Base-by-base conservation (phyloP, 2,329 filamentous ascomycete genomes). In the Diplodia mutila region DNA sequence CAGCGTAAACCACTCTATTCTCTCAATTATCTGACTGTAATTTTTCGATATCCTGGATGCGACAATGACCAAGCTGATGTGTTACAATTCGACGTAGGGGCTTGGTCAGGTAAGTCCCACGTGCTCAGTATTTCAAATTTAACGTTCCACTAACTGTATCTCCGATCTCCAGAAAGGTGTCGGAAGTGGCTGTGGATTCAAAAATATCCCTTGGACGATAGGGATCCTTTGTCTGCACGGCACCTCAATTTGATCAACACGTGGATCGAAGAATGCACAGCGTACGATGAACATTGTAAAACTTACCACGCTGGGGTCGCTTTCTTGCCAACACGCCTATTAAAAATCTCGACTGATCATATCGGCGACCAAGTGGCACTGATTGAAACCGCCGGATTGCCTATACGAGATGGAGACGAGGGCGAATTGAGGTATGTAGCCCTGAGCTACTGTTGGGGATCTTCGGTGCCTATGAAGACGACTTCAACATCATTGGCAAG, bases 381-480 rank as follows among this genome's bases (percentile, higher is more conserved):
- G 4, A 48, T 48, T 48, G 46, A 48, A 18, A 48, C n/a, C 46
- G 6, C 16, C 4, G 46, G 46, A 48, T 18, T 48, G 21, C 46
- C 46, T 48, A 18, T 48, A 21, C 46, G 21, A 5, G 21, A 48
- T 18, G 18, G 11, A 54, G n/a, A n/a, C n/a, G 9, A 54, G 29
- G 29, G 29, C 8, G 29, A 8, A 8, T 5, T 8, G 8, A 7
- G 6, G 29, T 54, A 54, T 32, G 51, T 27, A 5, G 37, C 34
- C 8, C 57, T 61, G 6, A 61, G 57, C 27, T 61, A 61, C 27
- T 61, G 57, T n/a, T 61, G 37, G 57, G 57, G 57, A 8, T 8
- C 25, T 21, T 34, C 53, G 12, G 16, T 34, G 34, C 34, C 25
- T 7, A 34, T 23, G 53, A 55, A 34, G 14, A 34, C 27, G 11